Conservation (phyloP, 1,284 basidiomycete species). For the Xerocomus amazonicus region DNA sequence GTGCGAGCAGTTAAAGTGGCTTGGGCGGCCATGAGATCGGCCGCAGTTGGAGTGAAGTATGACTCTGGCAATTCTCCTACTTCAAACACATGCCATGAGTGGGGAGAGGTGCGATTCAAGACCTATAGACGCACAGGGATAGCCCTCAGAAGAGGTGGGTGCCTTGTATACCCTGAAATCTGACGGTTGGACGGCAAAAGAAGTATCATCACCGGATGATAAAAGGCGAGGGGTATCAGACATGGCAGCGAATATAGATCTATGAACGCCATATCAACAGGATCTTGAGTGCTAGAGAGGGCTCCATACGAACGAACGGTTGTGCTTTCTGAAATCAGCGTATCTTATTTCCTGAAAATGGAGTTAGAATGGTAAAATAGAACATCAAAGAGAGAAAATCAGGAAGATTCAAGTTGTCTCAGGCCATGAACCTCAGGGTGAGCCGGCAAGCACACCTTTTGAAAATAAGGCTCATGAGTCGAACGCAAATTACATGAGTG, state of each 20-base stretch:
- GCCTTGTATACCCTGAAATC: slow-evolving; percentile 52
- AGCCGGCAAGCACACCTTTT: slow-evolving; percentile 74
- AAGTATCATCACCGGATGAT: slow-evolving; percentile 1
- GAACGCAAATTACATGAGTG: slow-evolving; percentile 81
- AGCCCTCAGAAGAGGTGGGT: slow-evolving; percentile 18
- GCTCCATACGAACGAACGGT: slow-evolving; percentile 12
- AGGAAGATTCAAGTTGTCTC: slow-evolving; percentile 59
- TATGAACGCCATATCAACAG: slow-evolving; percentile 18
- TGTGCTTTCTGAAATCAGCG: slow-evolving; percentile 6
- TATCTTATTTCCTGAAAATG: slow-evolving; percentile 6
- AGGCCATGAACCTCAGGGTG: slow-evolving; percentile 60
- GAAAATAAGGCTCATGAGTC: slow-evolving; percentile 51
- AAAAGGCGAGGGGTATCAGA: slow-evolving; percentile 20
- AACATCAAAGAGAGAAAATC: slow-evolving; percentile 27
- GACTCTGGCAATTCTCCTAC: slow-evolving; percentile 57
- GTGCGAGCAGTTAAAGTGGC: slow-evolving; percentile 58
- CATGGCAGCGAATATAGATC: slow-evolving; percentile 23
- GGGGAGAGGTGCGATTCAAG: slow-evolving; percentile 4
- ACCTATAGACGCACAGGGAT: slow-evolving; percentile 23
- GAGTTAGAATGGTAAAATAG: too few species aligned
- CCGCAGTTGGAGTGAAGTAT: slow-evolving; percentile 70
- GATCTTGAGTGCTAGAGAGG: slow-evolving; percentile 12
- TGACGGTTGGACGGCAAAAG: slow-evolving; percentile 5
- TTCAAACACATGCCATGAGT: slow-evolving; percentile 14
- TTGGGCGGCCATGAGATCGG: slow-evolving; percentile 73